Evolutionary conservation across 148 eudicot genomes (phyloP).

Genomic region (Drosera capensis): DNA sequence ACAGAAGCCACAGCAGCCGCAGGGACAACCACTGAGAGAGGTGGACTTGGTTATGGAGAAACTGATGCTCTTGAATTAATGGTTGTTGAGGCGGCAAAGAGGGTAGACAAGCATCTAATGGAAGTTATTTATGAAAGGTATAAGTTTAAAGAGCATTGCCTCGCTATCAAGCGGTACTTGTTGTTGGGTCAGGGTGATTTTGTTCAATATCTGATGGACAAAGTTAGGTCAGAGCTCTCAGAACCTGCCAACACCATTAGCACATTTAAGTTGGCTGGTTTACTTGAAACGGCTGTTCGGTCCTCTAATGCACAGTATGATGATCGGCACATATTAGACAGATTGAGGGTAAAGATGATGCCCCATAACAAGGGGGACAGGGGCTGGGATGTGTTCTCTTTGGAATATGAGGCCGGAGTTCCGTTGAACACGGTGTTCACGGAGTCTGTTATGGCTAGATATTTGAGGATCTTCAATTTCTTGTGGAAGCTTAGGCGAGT

Average conservation of each 20-base stretch:
- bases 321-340: too few species aligned
- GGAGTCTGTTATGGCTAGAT: slow-evolving; percentile 79
- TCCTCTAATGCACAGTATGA: slow-evolving; percentile 92
- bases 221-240: slow-evolving; percentile 83
- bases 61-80: slow-evolving; percentile 86
- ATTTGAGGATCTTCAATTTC: slow-evolving; percentile 71
- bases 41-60: slow-evolving; percentile 89
- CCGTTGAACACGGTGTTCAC: slow-evolving; percentile 77
- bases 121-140: slow-evolving; percentile 59
- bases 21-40: slow-evolving; percentile 73
- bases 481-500: slow-evolving; percentile 96
- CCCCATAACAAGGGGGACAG: slow-evolving; percentile 78
- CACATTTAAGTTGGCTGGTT: slow-evolving; percentile 76
- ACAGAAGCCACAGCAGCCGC: slow-evolving; percentile 84
- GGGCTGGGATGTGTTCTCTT: slow-evolving; percentile 96
- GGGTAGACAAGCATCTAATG: slow-evolving; percentile 74
- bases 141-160: slow-evolving; percentile 89
- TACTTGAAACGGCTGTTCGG: slow-evolving; percentile 79
- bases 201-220: slow-evolving; percentile 93
- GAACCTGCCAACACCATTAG: slow-evolving; percentile 91
- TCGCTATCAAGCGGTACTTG: slow-evolving; percentile 82
- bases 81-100: slow-evolving; percentile 79
- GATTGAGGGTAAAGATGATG: too few species aligned
- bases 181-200: slow-evolving; percentile 95
- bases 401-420: slow-evolving; percentile 81